These are phyloP conservation scores for Metarhizium anisopliae DNA, from an alignment of 2,329 filamentous ascomycete genomes.

Conservation along the genomic window DNA sequence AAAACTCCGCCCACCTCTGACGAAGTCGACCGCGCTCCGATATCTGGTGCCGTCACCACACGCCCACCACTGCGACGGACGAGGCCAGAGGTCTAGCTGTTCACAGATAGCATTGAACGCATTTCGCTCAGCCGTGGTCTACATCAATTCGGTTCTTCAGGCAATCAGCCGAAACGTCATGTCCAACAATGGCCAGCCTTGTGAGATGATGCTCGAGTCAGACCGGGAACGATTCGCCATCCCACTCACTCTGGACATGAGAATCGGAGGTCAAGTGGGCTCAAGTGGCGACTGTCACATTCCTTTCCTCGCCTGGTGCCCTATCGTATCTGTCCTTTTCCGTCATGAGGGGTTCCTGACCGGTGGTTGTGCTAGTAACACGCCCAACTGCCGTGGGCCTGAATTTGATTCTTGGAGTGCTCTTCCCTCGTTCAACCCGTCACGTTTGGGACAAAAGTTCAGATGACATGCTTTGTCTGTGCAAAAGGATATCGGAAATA, in stretches of 20 bases:
- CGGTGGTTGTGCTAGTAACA: neutral
- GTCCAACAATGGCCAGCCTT: neutral
- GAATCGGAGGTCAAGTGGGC: conserved; percentile 1
- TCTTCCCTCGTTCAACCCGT: neutral
- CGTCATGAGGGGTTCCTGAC: neutral
- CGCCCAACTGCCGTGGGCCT: neutral
- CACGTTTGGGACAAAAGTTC: neutral
- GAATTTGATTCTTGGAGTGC: neutral
- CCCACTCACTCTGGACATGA: neutral
- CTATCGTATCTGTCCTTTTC: neutral
- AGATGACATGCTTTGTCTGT: conserved; percentile 1
- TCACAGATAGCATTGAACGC: no score
- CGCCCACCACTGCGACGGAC: neutral
- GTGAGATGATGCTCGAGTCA: neutral
- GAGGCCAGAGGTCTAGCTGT: neutral
- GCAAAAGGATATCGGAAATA: neutral
- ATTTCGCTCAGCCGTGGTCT: no score
- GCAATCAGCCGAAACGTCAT: neutral
- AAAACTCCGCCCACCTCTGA: neutral
- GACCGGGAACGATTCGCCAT: neutral
- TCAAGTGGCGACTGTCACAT: neutral
- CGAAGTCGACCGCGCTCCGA: neutral
- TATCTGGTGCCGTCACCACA: neutral
- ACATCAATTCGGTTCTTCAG: neutral
- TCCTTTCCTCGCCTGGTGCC: neutral